Percentiles rank a stretch among this genome's conserved stretches.
Conservation (phyloP, 345 rosid genomes). For the Gynandropsis gynandra region DNA sequence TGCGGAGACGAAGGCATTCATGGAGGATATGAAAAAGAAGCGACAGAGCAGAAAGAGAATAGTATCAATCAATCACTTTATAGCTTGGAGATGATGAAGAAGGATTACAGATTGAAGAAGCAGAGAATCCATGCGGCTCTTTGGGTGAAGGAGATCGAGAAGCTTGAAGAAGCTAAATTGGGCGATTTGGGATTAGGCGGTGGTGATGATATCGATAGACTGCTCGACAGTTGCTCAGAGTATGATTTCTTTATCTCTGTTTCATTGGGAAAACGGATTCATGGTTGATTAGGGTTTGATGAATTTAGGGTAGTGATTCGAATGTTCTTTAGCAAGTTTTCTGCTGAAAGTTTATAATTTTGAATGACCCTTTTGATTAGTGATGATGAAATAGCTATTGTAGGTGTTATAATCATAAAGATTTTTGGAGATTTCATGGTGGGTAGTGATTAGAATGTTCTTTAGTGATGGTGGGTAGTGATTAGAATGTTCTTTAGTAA, state of each 20-base stretch:
- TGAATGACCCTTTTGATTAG: no score
- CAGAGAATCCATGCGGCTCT: constrained; percentile 84
- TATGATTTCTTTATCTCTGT: constrained; percentile 24
- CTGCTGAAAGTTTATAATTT: no score
- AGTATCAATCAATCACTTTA: constrained; percentile 36
- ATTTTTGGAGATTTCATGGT: no score
- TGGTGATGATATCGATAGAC: constrained; percentile 68
- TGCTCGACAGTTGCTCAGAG: constrained; percentile 88
- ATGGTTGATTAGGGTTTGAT: constrained; percentile 1
- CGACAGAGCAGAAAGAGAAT: constrained; percentile 21
- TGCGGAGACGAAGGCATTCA: constrained; percentile 76
- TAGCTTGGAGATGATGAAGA: constrained; percentile 79
- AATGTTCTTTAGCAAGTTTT: no score
- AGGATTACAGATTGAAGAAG: constrained; percentile 83
- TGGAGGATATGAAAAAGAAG: constrained; percentile 62
- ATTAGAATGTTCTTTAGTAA: no score
- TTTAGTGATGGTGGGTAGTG: no score
- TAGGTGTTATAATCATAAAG: no score
- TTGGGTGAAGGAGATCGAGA: constrained; percentile 91
- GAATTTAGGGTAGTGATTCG: no score
- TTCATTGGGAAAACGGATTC: not conserved
- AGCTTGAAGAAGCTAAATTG: constrained; percentile 66
- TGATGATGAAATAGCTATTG: no score
- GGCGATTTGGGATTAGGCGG: constrained; percentile 38
- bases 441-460: constrained; percentile 3